A percentile compares a stretch with the other conserved stretches of the same genome.
These are phyloP conservation scores for Ustilago lituana DNA, from an alignment of 1,284 basidiomycete species.

Conservation along the genomic window DNA sequence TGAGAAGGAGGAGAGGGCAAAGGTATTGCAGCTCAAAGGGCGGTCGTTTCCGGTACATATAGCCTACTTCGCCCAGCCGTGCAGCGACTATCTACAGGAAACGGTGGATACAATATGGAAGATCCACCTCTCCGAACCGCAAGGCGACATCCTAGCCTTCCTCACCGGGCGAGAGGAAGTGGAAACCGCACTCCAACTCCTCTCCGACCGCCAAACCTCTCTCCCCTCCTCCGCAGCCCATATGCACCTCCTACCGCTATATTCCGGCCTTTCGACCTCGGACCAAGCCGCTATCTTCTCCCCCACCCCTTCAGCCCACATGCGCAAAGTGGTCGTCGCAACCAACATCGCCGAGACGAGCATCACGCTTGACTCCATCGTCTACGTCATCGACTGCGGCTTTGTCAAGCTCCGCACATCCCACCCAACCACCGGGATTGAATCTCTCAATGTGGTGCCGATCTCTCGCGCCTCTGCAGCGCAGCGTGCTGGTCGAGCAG, in stretches of 20 bases:
- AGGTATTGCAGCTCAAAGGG: constrained; percentile 67
- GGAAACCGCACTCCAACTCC: constrained; percentile 81
- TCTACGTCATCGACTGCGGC: constrained; percentile 93
- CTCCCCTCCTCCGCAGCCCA: constrained; percentile 72
- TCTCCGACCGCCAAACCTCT: constrained; percentile 81
- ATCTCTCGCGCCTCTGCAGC: constrained; percentile 67
- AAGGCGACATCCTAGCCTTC: constrained; percentile 70
- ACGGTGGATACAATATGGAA: constrained; percentile 68
- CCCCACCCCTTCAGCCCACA: constrained; percentile 74
- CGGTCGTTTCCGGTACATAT: constrained; percentile 68
- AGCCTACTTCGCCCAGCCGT: constrained; percentile 66
- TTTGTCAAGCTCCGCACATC: constrained; percentile 81
- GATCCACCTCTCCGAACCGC: constrained; percentile 71
- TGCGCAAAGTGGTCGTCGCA: constrained; percentile 87
- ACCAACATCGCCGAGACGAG: constrained; percentile 98
- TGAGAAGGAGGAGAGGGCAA: constrained; percentile 28
- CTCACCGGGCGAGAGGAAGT: constrained; percentile 69
- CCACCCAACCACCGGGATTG: constrained; percentile 57
- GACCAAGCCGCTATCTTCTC: constrained; percentile 89
- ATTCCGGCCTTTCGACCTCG: constrained; percentile 84
- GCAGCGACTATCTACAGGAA: constrained; percentile 65
- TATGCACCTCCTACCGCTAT: constrained; percentile 77
- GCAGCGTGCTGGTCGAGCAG: constrained; percentile 69
- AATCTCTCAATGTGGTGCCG: constrained; percentile 63
- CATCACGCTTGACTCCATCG: constrained; percentile 94